A percentile compares a stretch with the other conserved stretches of the same genome.
These are phyloP conservation scores for maize (Zea mays) DNA, from an alignment of 176 grass and related monocot genomes.

Conservation along the genomic window DNA sequence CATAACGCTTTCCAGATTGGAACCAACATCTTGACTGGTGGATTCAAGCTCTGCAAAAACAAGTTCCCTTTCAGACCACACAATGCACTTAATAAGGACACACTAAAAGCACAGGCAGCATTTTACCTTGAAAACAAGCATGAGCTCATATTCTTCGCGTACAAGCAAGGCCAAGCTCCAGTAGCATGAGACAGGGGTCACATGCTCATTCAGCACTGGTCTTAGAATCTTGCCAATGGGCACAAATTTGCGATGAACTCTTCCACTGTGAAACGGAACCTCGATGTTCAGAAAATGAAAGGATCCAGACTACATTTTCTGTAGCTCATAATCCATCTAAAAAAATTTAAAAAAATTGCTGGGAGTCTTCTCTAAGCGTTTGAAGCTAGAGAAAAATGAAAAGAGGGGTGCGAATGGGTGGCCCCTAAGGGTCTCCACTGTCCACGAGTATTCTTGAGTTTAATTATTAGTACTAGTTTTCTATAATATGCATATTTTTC, in stretches of 20 bases:
- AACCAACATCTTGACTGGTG: conserved; percentile 59
- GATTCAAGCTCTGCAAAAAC: conserved; percentile 55
- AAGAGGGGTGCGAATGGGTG: background rate
- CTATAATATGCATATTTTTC: background rate
- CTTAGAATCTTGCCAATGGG: conserved; percentile 62
- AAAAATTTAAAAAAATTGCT: background rate
- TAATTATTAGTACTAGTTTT: background rate
- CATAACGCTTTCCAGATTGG: conserved; percentile 69
- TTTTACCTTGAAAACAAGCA: conserved; percentile 59
- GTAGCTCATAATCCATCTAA: background rate
- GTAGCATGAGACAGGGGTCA: conserved; percentile 70
- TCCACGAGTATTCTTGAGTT: background rate
- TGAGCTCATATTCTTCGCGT: conserved; percentile 46
- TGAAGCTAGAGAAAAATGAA: conserved; percentile 1
- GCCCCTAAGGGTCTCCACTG: background rate
- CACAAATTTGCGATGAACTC: conserved; percentile 54
- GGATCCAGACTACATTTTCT: background rate
- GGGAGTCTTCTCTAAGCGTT: background rate
- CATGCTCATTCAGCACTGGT: conserved; percentile 63
- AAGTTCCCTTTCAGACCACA: conserved; percentile 6
- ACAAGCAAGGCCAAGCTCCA: conserved; percentile 73
- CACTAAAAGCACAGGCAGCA: background rate
- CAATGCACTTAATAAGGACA: background rate
- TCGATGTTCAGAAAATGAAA: conserved; percentile 7
- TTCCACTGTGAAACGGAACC: conserved; percentile 40